Evolutionary conservation across 345 rosid species (phyloP).

Genomic region (Xanthoceras sorbifolium): DNA sequence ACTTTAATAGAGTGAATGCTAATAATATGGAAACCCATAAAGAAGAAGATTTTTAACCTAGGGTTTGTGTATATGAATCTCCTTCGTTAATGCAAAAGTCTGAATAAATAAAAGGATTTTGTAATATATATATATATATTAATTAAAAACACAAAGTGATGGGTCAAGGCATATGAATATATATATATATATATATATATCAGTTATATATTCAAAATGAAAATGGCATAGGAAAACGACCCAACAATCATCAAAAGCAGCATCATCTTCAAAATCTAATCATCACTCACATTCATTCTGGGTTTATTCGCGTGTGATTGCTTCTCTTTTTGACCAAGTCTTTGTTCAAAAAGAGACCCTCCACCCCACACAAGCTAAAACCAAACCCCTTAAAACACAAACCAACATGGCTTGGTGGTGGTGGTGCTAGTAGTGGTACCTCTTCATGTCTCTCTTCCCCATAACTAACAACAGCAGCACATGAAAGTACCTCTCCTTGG

Average conservation of each 20-base stretch:
- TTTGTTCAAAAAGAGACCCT: not conserved
- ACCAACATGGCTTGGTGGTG: not conserved
- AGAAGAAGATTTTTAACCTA: not conserved
- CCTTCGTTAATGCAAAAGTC: not conserved
- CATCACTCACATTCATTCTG: constrained; percentile 22
- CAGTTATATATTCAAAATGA: not conserved
- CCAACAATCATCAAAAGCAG: constrained; percentile 43
- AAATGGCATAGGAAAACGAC: constrained; percentile 38
- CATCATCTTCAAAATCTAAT: constrained; percentile 26
- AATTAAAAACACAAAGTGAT: not conserved
- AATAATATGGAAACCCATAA: not conserved
- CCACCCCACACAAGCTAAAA: not conserved
- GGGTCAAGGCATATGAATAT: too few relatives aligned
- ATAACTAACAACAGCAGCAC: constrained; percentile 24
- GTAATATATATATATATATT: not conserved
- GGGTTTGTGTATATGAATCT: not conserved
- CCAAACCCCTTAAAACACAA: not conserved
- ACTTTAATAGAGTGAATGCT: too few relatives aligned
- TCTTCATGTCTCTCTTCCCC: constrained; percentile 5
- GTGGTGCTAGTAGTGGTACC: constrained; percentile 7
- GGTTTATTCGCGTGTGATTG: constrained; percentile 24
- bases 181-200: too few relatives aligned
- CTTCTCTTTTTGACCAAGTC: constrained; percentile 43
- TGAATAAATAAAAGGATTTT: not conserved
- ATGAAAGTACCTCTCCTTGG: constrained; percentile 41